phyloP scores from a whole-genome alignment of 805 yeast species.

The Diddensiella transvaalensis region DNA sequence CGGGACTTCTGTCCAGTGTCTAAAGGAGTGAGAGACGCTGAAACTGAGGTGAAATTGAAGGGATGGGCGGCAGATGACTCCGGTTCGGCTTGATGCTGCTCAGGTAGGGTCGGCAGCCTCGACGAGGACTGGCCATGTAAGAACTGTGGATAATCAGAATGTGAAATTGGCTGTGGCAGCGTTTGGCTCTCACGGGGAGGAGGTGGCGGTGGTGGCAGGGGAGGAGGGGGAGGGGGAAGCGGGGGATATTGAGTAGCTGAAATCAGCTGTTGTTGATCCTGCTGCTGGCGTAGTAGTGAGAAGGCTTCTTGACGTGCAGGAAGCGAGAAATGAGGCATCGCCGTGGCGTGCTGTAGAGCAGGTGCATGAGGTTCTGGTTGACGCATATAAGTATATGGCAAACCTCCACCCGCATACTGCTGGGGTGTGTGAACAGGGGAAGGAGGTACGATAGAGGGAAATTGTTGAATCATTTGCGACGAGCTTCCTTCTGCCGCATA shows the following conservation, averaged over 20 bases:
- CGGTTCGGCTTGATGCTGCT: background rate
- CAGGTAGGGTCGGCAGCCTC: background rate
- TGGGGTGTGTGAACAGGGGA: background rate
- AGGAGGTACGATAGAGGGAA: conserved; percentile 6
- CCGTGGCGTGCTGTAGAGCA: background rate
- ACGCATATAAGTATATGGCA: background rate
- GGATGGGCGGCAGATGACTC: conserved; percentile 9
- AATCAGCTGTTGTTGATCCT: conserved; percentile 5
- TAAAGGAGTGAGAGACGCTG: conserved; percentile 21
- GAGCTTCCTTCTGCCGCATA: background rate
- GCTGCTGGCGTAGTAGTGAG: conserved; percentile 1
- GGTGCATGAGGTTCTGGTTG: conserved; percentile 8
- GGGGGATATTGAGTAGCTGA: conserved; percentile 4
- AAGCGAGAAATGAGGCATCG: conserved; percentile 2
- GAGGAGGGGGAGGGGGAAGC: conserved; percentile 6
- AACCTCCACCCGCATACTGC: background rate
- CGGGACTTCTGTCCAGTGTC: conserved; percentile 8
- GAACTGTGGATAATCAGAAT: background rate
- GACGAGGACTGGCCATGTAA: background rate
- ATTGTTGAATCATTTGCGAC: conserved; percentile 2
- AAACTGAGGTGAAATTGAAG: conserved; percentile 17
- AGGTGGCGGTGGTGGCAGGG: conserved; percentile 7
- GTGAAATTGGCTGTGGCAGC: conserved; percentile 1
- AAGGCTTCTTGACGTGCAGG: conserved; percentile 1
- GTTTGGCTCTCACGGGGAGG: background rate